Percentiles rank a stretch among this genome's conserved stretches.
These are phyloP conservation scores for Phytophthora niederhauseri DNA, from an alignment of 352 stramenopile species.

Conservation along the genomic window DNA sequence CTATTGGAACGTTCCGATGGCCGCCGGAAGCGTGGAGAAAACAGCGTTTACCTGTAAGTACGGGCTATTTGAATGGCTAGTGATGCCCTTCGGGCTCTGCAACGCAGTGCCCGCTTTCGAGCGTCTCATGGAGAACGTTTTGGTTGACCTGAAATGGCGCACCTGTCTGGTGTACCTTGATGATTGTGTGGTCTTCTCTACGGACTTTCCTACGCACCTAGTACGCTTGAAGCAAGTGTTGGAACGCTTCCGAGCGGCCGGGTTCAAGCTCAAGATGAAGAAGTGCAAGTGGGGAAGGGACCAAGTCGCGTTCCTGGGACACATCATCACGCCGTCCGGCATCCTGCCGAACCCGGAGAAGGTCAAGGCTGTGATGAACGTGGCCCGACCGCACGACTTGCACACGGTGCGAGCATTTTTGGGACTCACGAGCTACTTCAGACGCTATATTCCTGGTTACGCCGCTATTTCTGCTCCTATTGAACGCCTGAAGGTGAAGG, in stretches of 20 bases:
- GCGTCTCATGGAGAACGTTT: slow-evolving; percentile 10
- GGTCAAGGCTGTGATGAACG: slow-evolving; percentile 10
- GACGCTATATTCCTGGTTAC: slow-evolving; percentile 9
- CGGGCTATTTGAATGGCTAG: background rate
- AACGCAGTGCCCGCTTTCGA: slow-evolving; percentile 1
- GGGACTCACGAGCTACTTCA: slow-evolving; percentile 1
- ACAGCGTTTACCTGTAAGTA: slow-evolving; percentile 13
- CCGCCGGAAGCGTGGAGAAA: background rate
- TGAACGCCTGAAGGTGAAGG: too few species aligned
- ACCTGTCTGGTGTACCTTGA: slow-evolving; percentile 9
- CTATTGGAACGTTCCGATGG: slow-evolving; percentile 4
- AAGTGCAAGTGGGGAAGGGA: slow-evolving; percentile 8
- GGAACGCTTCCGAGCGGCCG: background rate
- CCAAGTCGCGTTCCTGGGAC: slow-evolving; percentile 11
- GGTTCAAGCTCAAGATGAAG: slow-evolving; percentile 15
- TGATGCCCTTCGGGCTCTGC: slow-evolving; percentile 6
- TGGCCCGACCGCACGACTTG: background rate
- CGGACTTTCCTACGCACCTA: slow-evolving; percentile 7
- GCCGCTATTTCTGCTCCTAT: background rate
- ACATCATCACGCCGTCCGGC: background rate
- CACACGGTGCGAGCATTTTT: background rate
- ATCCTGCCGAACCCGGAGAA: slow-evolving; percentile 14
- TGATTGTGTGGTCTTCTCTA: slow-evolving; percentile 7
- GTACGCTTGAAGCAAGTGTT: background rate
- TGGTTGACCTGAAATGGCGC: slow-evolving; percentile 4